Percentiles rank a stretch among this genome's conserved stretches.
These are phyloP conservation scores for Botrytis hyacinthi DNA, from an alignment of 2,329 filamentous ascomycete species.

Conservation along the genomic window DNA sequence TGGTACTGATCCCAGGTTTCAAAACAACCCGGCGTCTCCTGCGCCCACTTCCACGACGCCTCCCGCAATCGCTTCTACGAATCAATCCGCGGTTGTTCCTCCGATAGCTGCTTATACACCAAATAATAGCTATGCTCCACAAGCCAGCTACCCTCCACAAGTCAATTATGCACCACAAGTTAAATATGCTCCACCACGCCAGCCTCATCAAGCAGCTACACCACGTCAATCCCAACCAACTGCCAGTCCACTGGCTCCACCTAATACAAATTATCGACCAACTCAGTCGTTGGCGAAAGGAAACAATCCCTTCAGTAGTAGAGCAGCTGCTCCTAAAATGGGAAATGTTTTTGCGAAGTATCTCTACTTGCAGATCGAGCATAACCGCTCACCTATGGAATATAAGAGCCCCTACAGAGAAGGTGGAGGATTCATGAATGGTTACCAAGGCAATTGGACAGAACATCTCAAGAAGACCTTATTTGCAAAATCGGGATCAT, in stretches of 20 bases:
- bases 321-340: slow-evolving; percentile 21
- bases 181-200: slow-evolving; percentile 17
- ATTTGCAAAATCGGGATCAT: slow-evolving; percentile 30
- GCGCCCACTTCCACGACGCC: slow-evolving; percentile 6
- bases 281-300: slow-evolving; percentile 24
- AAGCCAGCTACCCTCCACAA: neutral
- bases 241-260: slow-evolving; percentile 23
- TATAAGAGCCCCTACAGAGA: slow-evolving; percentile 60
- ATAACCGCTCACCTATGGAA: slow-evolving; percentile 56
- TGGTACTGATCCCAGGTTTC: slow-evolving; percentile 37
- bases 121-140: neutral
- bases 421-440: slow-evolving; percentile 58
- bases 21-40: slow-evolving; percentile 5
- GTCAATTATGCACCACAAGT: slow-evolving; percentile 10
- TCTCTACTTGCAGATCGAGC: slow-evolving; percentile 57
- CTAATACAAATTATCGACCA: slow-evolving; percentile 26
- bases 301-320: slow-evolving; percentile 33
- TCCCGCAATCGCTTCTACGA: neutral
- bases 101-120: neutral
- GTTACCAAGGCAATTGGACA: slow-evolving; percentile 50
- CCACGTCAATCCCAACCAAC: slow-evolving; percentile 12
- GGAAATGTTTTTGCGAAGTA: slow-evolving; percentile 36
- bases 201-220: slow-evolving; percentile 10
- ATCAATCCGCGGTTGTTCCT: slow-evolving; percentile 2
- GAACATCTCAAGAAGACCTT: slow-evolving; percentile 36